Evolutionary conservation across 257 asterid species (phyloP).

Genomic region (Lycium barbarum): DNA sequence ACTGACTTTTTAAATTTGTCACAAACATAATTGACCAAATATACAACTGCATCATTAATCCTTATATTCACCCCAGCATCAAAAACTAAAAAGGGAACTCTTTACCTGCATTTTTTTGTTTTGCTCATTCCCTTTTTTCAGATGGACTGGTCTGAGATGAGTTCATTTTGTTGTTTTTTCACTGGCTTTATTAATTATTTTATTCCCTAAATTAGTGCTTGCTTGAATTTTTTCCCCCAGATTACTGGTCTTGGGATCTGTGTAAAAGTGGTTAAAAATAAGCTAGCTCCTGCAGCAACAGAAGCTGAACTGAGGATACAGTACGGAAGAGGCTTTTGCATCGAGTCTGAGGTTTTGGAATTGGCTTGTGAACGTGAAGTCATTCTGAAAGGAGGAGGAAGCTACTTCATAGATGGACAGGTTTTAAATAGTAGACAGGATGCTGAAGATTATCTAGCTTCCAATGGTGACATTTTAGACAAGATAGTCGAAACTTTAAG

Average conservation of each 20-base stretch:
- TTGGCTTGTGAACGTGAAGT: slow-evolving; percentile 88
- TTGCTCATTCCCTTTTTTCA: not conserved
- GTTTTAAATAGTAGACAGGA: slow-evolving; percentile 61
- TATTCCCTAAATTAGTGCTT: not conserved
- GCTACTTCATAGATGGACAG: slow-evolving; percentile 65
- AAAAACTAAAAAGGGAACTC: not conserved
- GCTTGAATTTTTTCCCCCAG: slow-evolving; percentile 47
- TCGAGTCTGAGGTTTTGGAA: slow-evolving; percentile 76
- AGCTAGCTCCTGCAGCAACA: slow-evolving; percentile 78
- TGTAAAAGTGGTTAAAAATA: slow-evolving; percentile 85
- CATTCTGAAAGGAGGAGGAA: slow-evolving; percentile 59
- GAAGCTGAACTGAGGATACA: slow-evolving; percentile 71
- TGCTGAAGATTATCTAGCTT: slow-evolving; percentile 64
- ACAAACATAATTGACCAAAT: slow-evolving; percentile 1
- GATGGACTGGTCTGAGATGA: slow-evolving; percentile 6
- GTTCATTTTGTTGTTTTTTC: slow-evolving; percentile 21
- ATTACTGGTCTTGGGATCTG: slow-evolving; percentile 82
- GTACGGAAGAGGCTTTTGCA: slow-evolving; percentile 75
- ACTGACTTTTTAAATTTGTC: not conserved
- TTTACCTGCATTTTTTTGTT: not conserved
- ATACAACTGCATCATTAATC: not conserved
- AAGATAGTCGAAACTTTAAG: slow-evolving; percentile 63
- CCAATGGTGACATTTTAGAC: slow-evolving; percentile 57
- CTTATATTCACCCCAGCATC: not conserved
- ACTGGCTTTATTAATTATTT: not conserved